These are phyloP conservation scores for Schoenoplectus tabernaemontani DNA, from an alignment of 202 grass and related monocot genomes.

Conservation along the genomic window DNA sequence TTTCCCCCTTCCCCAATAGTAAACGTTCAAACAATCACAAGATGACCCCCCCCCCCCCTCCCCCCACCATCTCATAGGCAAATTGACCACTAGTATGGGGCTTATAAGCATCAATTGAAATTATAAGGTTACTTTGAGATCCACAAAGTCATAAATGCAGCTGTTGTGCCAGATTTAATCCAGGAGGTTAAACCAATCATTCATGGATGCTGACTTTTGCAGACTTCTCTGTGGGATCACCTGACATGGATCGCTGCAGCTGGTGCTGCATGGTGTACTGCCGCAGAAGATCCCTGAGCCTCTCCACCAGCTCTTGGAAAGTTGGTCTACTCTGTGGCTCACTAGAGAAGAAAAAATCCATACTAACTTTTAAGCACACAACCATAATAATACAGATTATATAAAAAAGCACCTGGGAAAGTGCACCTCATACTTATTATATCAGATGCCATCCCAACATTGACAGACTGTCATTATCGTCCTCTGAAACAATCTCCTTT, in stretches of 20 bases:
- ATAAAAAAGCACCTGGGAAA: background rate
- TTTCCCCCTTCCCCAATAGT: background rate
- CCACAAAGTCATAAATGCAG: background rate
- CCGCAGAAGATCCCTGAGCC: conserved; percentile 55
- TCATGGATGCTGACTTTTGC: conserved; percentile 42
- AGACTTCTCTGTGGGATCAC: conserved; percentile 26
- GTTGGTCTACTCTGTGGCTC: conserved; percentile 62
- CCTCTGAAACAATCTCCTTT: background rate
- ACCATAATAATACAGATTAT: background rate
- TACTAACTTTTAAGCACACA: background rate
- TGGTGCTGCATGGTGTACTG: conserved; percentile 50
- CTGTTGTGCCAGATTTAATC: background rate
- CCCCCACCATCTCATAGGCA: background rate
- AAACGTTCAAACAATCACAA: conserved; percentile 4
- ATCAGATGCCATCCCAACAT: background rate
- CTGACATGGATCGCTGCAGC: conserved; percentile 39
- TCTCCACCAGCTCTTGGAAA: conserved; percentile 73
- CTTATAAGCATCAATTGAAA: conserved; percentile 1
- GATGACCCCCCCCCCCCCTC: too few species aligned
- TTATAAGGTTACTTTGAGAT: conserved; percentile 5
- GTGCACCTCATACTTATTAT: background rate
- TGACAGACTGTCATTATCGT: background rate
- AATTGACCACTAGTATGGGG: background rate
- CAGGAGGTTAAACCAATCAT: conserved; percentile 23
- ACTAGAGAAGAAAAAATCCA: conserved; percentile 29